These are phyloP conservation scores for Lecanicillium sp. DNA, from an alignment of 2,329 filamentous ascomycete genomes.

Conservation along the genomic window DNA sequence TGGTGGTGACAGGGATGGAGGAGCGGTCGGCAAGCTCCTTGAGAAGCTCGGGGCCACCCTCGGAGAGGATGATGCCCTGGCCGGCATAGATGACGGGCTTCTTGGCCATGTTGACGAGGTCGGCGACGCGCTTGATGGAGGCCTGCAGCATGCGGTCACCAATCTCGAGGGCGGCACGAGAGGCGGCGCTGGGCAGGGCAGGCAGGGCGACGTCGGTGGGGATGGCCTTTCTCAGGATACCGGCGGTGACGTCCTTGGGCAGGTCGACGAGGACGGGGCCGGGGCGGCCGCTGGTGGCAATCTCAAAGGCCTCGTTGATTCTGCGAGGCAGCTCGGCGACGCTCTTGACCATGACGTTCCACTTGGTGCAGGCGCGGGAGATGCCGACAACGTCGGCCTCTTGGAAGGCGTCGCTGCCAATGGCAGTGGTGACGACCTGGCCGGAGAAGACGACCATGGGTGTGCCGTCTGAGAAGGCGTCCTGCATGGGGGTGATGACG, in stretches of 20 bases:
- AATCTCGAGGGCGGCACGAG: slow-evolving; percentile 68
- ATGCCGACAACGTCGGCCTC: slow-evolving; percentile 94
- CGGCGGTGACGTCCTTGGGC: slow-evolving; percentile 92
- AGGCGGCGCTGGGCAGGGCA: slow-evolving; percentile 77
- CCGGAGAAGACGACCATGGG: slow-evolving; percentile 94
- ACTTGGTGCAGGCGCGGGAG: slow-evolving; percentile 91
- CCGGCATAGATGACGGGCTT: slow-evolving; percentile 94
- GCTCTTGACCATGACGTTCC: slow-evolving; percentile 98
- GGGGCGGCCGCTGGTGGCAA: slow-evolving; percentile 87
- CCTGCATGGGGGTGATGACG: slow-evolving; percentile 91
- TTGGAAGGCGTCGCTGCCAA: slow-evolving; percentile 95
- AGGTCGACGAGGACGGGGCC: slow-evolving; percentile 93
- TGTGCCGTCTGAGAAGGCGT: slow-evolving; percentile 90
- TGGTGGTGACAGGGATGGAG: slow-evolving; percentile 90
- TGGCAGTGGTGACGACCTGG: slow-evolving; percentile 82
- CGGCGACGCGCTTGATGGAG: slow-evolving; percentile 69
- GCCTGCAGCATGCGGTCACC: slow-evolving; percentile 63
- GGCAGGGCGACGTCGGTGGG: slow-evolving; percentile 69
- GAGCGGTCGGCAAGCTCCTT: slow-evolving; percentile 85
- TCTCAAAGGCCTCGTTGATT: slow-evolving; percentile 98
- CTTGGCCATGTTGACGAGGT: slow-evolving; percentile 80
- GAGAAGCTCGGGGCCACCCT: slow-evolving; percentile 71
- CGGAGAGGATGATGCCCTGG: slow-evolving; percentile 74
- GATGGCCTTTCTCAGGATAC: slow-evolving; percentile 74
- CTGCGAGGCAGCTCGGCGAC: slow-evolving; percentile 85